These are phyloP conservation scores for Lachancea lanzarotensis DNA, from an alignment of 805 yeast species.

Conservation along the genomic window DNA sequence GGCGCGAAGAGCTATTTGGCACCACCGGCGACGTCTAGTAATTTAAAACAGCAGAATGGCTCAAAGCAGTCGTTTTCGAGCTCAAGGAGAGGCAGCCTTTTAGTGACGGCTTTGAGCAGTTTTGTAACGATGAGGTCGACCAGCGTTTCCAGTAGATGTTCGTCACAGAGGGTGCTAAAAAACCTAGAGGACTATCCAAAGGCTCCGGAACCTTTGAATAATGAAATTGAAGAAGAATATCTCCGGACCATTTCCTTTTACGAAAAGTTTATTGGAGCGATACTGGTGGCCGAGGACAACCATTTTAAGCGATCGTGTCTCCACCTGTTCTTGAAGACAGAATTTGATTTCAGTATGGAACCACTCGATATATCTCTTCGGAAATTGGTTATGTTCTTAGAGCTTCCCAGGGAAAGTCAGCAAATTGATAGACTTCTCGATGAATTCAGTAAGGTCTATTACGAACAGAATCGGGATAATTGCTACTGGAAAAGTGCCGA, in stretches of 20 bases:
- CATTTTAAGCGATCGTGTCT: slow-evolving; percentile 26
- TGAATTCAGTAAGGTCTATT: slow-evolving; percentile 49
- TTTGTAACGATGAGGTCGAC: slow-evolving; percentile 32
- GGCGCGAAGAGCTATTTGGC: slow-evolving; percentile 1
- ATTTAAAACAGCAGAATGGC: background rate
- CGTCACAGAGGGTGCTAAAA: slow-evolving; percentile 8
- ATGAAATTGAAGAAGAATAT: slow-evolving; percentile 28
- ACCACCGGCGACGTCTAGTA: background rate
- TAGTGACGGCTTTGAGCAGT: slow-evolving; percentile 35
- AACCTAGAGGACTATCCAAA: slow-evolving; percentile 18
- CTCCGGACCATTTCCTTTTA: slow-evolving; percentile 26
- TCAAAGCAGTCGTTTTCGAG: slow-evolving; percentile 7
- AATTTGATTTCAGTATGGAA: slow-evolving; percentile 44
- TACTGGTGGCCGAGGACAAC: slow-evolving; percentile 28
- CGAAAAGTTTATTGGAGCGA: slow-evolving; percentile 28
- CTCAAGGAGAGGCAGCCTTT: slow-evolving; percentile 33
- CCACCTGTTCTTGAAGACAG: slow-evolving; percentile 22
- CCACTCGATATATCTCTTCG: slow-evolving; percentile 65
- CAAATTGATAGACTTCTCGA: slow-evolving; percentile 66
- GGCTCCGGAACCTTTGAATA: slow-evolving; percentile 26
- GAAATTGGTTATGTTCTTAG: slow-evolving; percentile 48
- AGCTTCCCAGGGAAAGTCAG: slow-evolving; percentile 66
- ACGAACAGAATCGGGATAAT: slow-evolving; percentile 25
- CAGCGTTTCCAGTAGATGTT: slow-evolving; percentile 14
- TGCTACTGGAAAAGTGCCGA: slow-evolving; percentile 36